phyloP scores from a whole-genome alignment of 345 rosid species.

The Lagerstroemia speciosa region DNA sequence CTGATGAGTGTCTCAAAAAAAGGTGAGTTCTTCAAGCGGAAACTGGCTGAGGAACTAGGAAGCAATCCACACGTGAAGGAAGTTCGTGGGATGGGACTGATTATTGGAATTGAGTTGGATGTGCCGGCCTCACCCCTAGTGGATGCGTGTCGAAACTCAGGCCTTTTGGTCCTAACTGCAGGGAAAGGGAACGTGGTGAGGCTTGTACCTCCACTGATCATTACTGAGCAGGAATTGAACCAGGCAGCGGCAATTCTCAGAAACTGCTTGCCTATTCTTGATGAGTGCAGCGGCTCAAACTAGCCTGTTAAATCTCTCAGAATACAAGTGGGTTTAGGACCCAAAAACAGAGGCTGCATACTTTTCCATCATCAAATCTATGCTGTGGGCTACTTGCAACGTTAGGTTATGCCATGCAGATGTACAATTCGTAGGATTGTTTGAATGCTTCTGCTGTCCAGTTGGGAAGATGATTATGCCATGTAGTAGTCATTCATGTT shows the following conservation, averaged over 20 bases:
- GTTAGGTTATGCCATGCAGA: neutral
- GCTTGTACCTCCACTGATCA: slow-evolving; percentile 79
- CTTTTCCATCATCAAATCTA: neutral
- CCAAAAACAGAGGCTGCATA: neutral
- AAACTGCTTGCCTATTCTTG: neutral
- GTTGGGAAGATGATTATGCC: neutral
- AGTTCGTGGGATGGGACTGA: slow-evolving; percentile 75
- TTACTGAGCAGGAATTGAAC: slow-evolving; percentile 60
- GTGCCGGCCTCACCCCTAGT: slow-evolving; percentile 55
- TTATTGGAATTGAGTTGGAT: slow-evolving; percentile 71
- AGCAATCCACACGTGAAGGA: slow-evolving; percentile 69
- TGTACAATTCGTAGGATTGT: neutral
- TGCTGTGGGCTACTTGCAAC: neutral
- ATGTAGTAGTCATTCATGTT: neutral
- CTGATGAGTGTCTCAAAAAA: slow-evolving; percentile 57
- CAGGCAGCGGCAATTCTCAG: slow-evolving; percentile 25
- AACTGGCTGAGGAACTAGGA: slow-evolving; percentile 46
- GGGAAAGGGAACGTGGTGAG: slow-evolving; percentile 86
- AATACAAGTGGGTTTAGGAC: neutral
- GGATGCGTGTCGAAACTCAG: slow-evolving; percentile 62
- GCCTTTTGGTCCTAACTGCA: slow-evolving; percentile 66
- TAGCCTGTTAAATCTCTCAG: neutral
- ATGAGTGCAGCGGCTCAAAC: neutral
- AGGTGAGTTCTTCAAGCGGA: slow-evolving; percentile 53
- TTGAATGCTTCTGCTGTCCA: neutral